Evolutionary conservation across 1,139 yeast species (phyloP).

Genomic region (Zygosaccharomyces sapae): DNA sequence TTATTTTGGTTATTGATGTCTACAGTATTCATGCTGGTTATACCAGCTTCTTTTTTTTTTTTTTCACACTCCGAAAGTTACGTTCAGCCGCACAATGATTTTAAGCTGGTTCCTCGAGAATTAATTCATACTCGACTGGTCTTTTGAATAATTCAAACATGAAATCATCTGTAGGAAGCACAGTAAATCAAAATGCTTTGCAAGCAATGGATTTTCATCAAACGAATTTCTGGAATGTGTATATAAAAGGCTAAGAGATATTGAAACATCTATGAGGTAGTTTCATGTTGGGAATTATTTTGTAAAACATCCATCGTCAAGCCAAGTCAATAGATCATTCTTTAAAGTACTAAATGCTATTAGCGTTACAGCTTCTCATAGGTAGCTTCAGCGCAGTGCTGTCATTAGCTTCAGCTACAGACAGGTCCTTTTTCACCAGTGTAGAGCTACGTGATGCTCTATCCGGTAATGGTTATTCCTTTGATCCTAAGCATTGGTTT

Average conservation of each 20-base stretch:
- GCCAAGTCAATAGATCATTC: no score
- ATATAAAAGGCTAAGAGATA: not conserved
- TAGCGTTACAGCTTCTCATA: conserved; percentile 2
- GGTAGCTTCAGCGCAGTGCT: conserved; percentile 5
- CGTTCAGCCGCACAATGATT: conserved; percentile 12
- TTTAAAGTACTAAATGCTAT: not conserved
- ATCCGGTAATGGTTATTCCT: conserved; percentile 23
- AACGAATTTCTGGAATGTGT: not conserved
- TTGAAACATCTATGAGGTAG: not conserved
- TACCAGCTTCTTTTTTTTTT: conserved; percentile 1
- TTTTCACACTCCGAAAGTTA: conserved; percentile 5
- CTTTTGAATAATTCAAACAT: not conserved
- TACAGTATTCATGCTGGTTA: not conserved
- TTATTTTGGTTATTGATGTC: no score
- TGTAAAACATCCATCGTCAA: not conserved
- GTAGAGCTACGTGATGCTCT: conserved; percentile 26
- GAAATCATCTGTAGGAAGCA: not conserved
- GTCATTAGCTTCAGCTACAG: conserved; percentile 7
- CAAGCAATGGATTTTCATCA: not conserved
- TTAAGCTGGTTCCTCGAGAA: conserved; percentile 3
- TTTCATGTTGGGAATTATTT: not conserved
- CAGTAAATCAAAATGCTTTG: not conserved
- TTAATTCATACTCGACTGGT: not conserved
- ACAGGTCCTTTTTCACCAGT: conserved; percentile 19
- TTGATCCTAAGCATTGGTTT: conserved; percentile 30